A percentile compares a stretch with the other conserved stretches of the same genome.
phyloP scores from a whole-genome alignment of 495 filamentous ascomycete species.

The Baudoinia panamericana region DNA sequence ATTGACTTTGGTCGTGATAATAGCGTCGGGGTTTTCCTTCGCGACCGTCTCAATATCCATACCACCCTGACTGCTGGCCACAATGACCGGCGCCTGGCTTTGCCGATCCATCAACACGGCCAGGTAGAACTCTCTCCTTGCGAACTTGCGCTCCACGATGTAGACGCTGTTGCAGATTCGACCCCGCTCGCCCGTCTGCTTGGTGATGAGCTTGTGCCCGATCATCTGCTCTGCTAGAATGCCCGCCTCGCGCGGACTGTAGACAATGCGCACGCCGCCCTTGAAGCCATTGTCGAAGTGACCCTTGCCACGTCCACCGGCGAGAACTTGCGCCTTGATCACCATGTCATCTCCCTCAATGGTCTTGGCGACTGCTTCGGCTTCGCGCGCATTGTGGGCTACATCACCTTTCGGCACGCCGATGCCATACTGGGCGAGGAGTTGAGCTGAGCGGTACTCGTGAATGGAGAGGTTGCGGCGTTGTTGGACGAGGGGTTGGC shows the following conservation, averaged over 20 bases:
- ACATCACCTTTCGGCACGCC: conserved; percentile 80
- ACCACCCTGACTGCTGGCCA: conserved; percentile 93
- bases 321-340: conserved; percentile 98
- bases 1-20: conserved; percentile 81
- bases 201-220: conserved; percentile 97
- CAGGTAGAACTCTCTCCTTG: conserved; percentile 96
- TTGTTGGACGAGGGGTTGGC: conserved; percentile 48
- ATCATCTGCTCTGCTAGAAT: conserved; percentile 99
- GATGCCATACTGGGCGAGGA: conserved; percentile 79
- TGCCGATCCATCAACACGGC: conserved; percentile 94
- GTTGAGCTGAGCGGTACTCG: conserved; percentile 86
- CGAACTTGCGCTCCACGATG: conserved; percentile 99
- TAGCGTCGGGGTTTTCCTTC: conserved; percentile 92
- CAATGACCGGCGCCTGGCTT: conserved; percentile 85
- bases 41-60: conserved; percentile 98
- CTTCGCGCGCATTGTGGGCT: conserved; percentile 70
- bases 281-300: conserved; percentile 96
- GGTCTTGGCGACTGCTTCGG: conserved; percentile 76
- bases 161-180: conserved; percentile 92
- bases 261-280: conserved; percentile 95
- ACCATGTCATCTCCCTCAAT: conserved; percentile 94
- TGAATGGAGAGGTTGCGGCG: conserved; percentile 86
- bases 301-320: conserved; percentile 93
- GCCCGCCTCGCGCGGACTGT: conserved; percentile 82
- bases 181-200: conserved; percentile 88